phyloP scores from a whole-genome alignment of 2,329 filamentous ascomycete genomes.

The Fusarium stilboides region DNA sequence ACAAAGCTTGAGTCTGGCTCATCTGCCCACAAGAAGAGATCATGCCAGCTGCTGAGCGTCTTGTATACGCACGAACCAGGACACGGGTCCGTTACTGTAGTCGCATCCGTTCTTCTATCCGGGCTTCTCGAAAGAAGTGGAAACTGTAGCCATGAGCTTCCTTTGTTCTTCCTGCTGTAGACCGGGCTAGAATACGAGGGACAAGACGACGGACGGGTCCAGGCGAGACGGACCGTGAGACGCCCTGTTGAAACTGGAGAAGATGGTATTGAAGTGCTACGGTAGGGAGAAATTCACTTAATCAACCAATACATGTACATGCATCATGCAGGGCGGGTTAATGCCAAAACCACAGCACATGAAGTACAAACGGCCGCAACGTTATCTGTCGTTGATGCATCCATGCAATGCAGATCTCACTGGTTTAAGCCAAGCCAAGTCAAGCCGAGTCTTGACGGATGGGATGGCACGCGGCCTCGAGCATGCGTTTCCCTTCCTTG shows the following conservation, averaged over 20 bases:
- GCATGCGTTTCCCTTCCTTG: background rate
- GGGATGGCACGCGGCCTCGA: slow-evolving; percentile 1
- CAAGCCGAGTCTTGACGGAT: slow-evolving; percentile 9
- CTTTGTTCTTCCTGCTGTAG: slow-evolving; percentile 12
- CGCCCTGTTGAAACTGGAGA: slow-evolving; percentile 15
- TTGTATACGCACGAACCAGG: slow-evolving; percentile 22
- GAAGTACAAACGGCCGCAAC: slow-evolving; percentile 26
- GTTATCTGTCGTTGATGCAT: slow-evolving; percentile 27
- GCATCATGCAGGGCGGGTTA: slow-evolving; percentile 11
- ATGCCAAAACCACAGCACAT: slow-evolving; percentile 9
- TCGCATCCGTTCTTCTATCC: slow-evolving; percentile 26
- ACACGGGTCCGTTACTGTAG: background rate
- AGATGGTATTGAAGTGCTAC: slow-evolving; percentile 11
- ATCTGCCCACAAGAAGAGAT: slow-evolving; percentile 24
- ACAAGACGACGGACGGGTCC: slow-evolving; percentile 21
- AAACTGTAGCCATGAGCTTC: slow-evolving; percentile 14
- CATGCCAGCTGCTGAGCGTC: slow-evolving; percentile 23
- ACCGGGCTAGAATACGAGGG: slow-evolving; percentile 13
- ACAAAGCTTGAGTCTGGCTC: slow-evolving; percentile 16
- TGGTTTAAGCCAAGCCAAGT: slow-evolving; percentile 5
- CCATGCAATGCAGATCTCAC: slow-evolving; percentile 19
- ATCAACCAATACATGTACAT: background rate
- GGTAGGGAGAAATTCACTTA: slow-evolving; percentile 5
- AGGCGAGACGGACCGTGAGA: slow-evolving; percentile 31
- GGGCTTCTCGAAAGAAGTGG: slow-evolving; percentile 48